These are phyloP conservation scores for Alternaria sp. DNA, from an alignment of 2,329 filamentous ascomycete species.

Conservation along the genomic window DNA sequence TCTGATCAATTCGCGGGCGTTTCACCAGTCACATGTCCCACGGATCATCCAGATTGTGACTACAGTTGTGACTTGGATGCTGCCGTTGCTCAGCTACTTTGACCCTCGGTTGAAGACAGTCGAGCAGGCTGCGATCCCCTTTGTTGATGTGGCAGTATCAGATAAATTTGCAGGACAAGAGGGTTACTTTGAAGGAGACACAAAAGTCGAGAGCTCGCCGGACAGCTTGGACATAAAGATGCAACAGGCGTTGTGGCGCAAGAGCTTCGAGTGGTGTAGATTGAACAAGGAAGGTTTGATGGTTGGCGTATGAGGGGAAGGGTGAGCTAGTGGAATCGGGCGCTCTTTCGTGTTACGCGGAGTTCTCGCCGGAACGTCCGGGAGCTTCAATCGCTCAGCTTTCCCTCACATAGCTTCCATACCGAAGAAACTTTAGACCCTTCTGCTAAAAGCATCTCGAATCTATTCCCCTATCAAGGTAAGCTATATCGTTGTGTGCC, in stretches of 20 bases:
- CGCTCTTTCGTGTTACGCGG: neutral
- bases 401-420: neutral
- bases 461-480: neutral
- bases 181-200: constrained; percentile 47
- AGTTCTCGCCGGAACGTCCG: neutral
- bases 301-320: constrained; percentile 12
- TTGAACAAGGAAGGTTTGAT: constrained; percentile 15
- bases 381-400: neutral
- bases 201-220: constrained; percentile 42
- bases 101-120: constrained; percentile 45
- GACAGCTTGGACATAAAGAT: constrained; percentile 40
- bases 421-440: neutral
- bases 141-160: constrained; percentile 39
- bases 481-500: neutral
- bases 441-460: neutral
- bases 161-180: constrained; percentile 39
- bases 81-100: constrained; percentile 35
- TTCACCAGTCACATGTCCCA: constrained; percentile 46
- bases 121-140: constrained; percentile 40
- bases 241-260: constrained; percentile 47
- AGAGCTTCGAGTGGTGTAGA: constrained; percentile 46
- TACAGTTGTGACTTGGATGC: constrained; percentile 36
- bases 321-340: neutral
- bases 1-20: constrained; percentile 48
- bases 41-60: constrained; percentile 32